phyloP scores from a whole-genome alignment of 1,139 yeast genomes.

The Suhomyces bolitotheri region DNA sequence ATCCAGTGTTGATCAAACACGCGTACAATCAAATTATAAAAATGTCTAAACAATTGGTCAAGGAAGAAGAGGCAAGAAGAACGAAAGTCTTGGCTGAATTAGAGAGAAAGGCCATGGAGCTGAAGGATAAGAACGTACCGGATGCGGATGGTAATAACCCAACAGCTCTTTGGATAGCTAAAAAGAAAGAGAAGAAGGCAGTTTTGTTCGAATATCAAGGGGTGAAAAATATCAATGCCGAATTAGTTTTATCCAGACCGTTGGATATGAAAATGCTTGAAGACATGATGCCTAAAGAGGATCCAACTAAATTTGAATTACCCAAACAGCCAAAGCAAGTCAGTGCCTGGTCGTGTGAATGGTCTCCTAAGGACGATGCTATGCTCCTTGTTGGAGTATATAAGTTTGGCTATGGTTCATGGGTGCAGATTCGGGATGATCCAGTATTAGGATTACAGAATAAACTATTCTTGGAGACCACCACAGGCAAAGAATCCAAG shows the following conservation, averaged over 20 bases:
- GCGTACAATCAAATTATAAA: constrained; percentile 71
- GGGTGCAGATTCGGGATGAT: constrained; percentile 94
- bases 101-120: constrained; percentile 62
- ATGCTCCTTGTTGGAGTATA: constrained; percentile 83
- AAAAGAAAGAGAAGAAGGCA: constrained; percentile 80
- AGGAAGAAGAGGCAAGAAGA: constrained; percentile 68
- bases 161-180: constrained; percentile 54
- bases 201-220: constrained; percentile 86
- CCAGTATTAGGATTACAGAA: constrained; percentile 86
- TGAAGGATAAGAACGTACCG: constrained; percentile 38
- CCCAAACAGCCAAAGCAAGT: constrained; percentile 73
- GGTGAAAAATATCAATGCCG: constrained; percentile 90
- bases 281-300: constrained; percentile 56
- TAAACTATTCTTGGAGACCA: constrained; percentile 65
- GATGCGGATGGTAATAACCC: constrained; percentile 22
- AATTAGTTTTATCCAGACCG: constrained; percentile 78
- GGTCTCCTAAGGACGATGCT: constrained; percentile 84
- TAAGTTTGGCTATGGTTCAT: constrained; percentile 94
- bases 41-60: constrained; percentile 61
- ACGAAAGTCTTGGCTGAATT: constrained; percentile 54
- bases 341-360: constrained; percentile 86
- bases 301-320: constrained; percentile 59
- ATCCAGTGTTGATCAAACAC: constrained; percentile 77
- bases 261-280: constrained; percentile 71
- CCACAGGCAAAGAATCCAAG: constrained; percentile 12